A percentile compares a stretch with the other conserved stretches of the same genome.
phyloP scores from a whole-genome alignment of 192 early-diverging fungal species.

The Linderina pennispora region DNA sequence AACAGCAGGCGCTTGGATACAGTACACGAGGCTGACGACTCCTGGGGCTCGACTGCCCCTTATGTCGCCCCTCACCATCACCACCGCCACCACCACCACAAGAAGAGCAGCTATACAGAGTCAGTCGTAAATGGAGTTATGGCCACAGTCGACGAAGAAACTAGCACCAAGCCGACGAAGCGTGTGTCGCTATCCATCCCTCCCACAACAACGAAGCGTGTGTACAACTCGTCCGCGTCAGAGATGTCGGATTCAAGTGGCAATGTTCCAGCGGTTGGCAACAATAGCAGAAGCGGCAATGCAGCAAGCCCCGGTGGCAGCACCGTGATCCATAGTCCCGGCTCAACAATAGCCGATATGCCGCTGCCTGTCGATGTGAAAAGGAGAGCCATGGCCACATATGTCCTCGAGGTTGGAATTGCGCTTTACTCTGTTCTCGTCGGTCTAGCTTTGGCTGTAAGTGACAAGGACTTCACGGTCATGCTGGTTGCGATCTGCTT shows the following conservation, averaged over 20 bases:
- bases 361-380: constrained; percentile 14
- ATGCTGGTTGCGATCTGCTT: constrained; percentile 62
- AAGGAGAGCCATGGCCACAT: constrained; percentile 48
- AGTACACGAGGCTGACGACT: constrained; percentile 20
- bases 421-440: constrained; percentile 69
- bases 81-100: no score
- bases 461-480: constrained; percentile 44
- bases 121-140: no score
- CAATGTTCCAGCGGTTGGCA: no score
- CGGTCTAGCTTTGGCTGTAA: constrained; percentile 54
- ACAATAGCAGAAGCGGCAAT: no score
- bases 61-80: no score
- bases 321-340: constrained; percentile 14
- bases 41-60: constrained; percentile 8
- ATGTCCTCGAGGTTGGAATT: constrained; percentile 68
- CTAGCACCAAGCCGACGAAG: constrained; percentile 13
- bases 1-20: no score
- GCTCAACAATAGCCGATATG: background rate
- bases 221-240: no score
- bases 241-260: no score
- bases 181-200: constrained; percentile 30
- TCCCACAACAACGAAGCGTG: no score
- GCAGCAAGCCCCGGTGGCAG: no score
- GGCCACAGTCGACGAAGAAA: no score
- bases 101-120: no score